Evolutionary conservation across 192 early-diverging fungal species (phyloP).

Genomic region (Kickxella alabastrina): DNA sequence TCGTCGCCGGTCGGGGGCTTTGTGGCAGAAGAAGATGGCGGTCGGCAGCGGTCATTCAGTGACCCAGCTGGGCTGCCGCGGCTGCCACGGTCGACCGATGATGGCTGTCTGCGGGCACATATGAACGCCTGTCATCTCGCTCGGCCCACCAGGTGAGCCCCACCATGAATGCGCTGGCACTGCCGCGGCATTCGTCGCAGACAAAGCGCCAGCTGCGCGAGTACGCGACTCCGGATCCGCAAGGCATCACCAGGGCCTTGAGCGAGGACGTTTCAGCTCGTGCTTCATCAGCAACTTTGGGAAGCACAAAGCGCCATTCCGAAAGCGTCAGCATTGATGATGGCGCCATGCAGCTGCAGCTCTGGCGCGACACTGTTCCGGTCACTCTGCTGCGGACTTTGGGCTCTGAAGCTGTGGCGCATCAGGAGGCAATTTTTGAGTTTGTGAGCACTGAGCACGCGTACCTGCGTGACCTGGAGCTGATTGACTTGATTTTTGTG

Average conservation of each 20-base stretch:
- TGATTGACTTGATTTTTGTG: slow-evolving; percentile 73
- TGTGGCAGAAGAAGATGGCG: not conserved
- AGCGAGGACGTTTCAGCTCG: slow-evolving; percentile 10
- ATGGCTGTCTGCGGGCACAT: too few species aligned
- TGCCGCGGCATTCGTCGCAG: not conserved
- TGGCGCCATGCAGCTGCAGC: slow-evolving; percentile 34
- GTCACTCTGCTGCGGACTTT: slow-evolving; percentile 28
- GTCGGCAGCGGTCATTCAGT: slow-evolving; percentile 3
- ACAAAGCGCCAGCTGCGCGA: not conserved
- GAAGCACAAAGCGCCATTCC: slow-evolving; percentile 7
- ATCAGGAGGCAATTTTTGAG: slow-evolving; percentile 90
- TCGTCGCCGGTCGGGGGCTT: not conserved
- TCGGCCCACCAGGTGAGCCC: not conserved
- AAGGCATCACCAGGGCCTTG: not conserved
- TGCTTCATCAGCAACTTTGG: slow-evolving; percentile 17
- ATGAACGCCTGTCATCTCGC: too few species aligned
- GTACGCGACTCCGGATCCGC: slow-evolving; percentile 5
- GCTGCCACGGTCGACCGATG: not conserved
- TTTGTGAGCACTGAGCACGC: slow-evolving; percentile 81
- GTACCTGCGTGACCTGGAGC: slow-evolving; percentile 82
- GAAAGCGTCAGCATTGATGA: slow-evolving; percentile 3
- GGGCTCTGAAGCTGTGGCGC: slow-evolving; percentile 21
- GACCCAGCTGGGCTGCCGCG: not conserved
- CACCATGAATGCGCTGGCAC: too few species aligned
- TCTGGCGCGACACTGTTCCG: slow-evolving; percentile 50